Base-by-base conservation (phyloP, 345 rosid genomes). In the Barbarea vulgaris region DNA sequence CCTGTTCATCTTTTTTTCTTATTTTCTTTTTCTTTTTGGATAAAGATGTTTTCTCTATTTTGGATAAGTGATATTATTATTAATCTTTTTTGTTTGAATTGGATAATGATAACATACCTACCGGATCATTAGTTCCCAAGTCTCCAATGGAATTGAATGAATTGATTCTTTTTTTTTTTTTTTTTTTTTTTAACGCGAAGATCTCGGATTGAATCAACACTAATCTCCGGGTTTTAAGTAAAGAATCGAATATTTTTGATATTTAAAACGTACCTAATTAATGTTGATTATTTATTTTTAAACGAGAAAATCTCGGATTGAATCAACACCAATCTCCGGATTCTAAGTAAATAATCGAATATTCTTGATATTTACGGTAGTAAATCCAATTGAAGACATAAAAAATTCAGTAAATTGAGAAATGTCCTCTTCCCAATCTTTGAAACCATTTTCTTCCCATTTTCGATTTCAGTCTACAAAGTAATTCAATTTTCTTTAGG, bases 21-120 rank as follows among this genome's bases (percentile, higher is more conserved):
- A 4, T 37, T 0, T 36, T 24, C 13, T 5, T 15, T 56, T 24
- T 57, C 1, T 10, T 54, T 47, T 21, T 25, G 37, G 81, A 70
- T 57, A 70, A 70, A 5, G 28, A 44, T 48, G 2, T 56, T n/a
- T n/a, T n/a, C n/a, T n/a, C 30, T 21, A 19, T 39, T 71, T 46
- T 54, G 70, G 75, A 77, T 77, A 69, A 24, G 25, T 57, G 34
- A n/a, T 55, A 31, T 67, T 65, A 15, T 4, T 50, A 2, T 24
- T 24, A 7, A n/a, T n/a, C n/a, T n/a, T 41, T 2, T 18, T n/a
- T 44, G 17, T 42, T 2, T 11, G 5, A 7, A 18, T 17, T 57
- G 30, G 65, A 69, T 69, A 56, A 41, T 12, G 37, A 19, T 61
- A 39, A 7, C 21, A 15, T 33, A 64, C 54, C n/a, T 28, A 44